Base-by-base conservation (phyloP, 2,329 filamentous ascomycete species). In the Ophiobolus disseminans region DNA sequence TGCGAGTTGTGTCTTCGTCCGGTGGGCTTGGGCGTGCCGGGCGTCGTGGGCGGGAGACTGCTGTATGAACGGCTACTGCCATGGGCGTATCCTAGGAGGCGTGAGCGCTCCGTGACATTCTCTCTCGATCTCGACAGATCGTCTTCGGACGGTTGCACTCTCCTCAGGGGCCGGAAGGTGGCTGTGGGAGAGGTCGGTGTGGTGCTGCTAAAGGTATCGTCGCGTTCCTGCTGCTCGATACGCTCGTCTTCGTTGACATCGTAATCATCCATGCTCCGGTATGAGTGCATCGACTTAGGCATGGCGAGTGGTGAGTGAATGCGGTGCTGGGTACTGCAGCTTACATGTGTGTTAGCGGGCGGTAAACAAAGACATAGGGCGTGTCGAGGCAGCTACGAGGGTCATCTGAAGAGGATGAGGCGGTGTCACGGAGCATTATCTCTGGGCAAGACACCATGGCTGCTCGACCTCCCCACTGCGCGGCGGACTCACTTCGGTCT, bases 41-140 rank as follows among this genome's bases (percentile, higher is more conserved):
- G 72, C 34, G 60, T 62, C 2, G 71, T 73, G 2, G 65, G 63
- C 2, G 74, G 73, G 35, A 75, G 68, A 51, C 74, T 78, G 38
- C 64, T 74, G 62, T 80, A 80, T n/a, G 72, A 74, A 9, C 66
- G 64, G 28, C 53, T 49, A 21, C 64, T 64, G 55, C 75, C 69
- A 50, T 62, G 52, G 22, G 60, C 58, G 47, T 74, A 65, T 3
- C 69, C 74, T 3, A 82, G 74, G 48, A 82, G 62, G 46, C 76
- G 75, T 6, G 79, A 76, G 14, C 70, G 72, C 62, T 83, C 80
- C 48, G 78, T 78, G 21, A 72, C 46, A 63, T 73, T 46, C 57
- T 68, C 47, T 55, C 62, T 43, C 47, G 64, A 52, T 55, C 63
- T 43, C 42, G 63, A 38, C 56, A 73, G 58, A 55, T 76, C 63